These are phyloP conservation scores for Patellaria atrata DNA, from an alignment of 495 filamentous ascomycete genomes.

Conservation along the genomic window DNA sequence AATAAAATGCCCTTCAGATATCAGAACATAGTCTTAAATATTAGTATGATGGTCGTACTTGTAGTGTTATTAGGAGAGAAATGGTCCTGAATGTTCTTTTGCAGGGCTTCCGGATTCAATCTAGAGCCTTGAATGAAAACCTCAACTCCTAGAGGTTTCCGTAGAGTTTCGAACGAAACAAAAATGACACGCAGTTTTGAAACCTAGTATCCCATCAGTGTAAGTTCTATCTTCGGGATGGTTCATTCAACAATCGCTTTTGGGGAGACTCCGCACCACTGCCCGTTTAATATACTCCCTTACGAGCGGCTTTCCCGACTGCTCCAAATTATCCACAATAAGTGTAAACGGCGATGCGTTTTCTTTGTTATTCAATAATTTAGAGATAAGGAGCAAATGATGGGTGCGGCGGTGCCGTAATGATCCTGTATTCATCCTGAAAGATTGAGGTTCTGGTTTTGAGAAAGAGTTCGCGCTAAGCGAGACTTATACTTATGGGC, in stretches of 20 bases:
- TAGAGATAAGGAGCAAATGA: conserved; percentile 74
- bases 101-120: conserved; percentile 38
- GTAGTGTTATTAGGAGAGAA: conserved; percentile 5
- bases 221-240: background rate
- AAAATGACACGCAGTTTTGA: conserved; percentile 52
- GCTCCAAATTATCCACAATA: conserved; percentile 72
- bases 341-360: conserved; percentile 75
- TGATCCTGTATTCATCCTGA: conserved; percentile 22
- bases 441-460: too few relatives aligned
- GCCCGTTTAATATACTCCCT: conserved; percentile 61
- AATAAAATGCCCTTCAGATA: conserved; percentile 37
- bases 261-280: conserved; percentile 38
- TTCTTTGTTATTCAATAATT: conserved; percentile 63
- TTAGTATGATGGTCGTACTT: conserved; percentile 25
- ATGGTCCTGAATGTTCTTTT: conserved; percentile 49
- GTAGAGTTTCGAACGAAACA: conserved; percentile 59
- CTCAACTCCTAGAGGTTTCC: conserved; percentile 40
- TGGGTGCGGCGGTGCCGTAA: conserved; percentile 58
- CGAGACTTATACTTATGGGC: too few relatives aligned
- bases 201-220: too few relatives aligned
- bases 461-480: too few relatives aligned
- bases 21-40: conserved; percentile 14
- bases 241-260: background rate
- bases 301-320: conserved; percentile 56
- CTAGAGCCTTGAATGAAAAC: conserved; percentile 48